Evolutionary conservation across 345 rosid species (phyloP).

Genomic region (Syzygium grande): DNA sequence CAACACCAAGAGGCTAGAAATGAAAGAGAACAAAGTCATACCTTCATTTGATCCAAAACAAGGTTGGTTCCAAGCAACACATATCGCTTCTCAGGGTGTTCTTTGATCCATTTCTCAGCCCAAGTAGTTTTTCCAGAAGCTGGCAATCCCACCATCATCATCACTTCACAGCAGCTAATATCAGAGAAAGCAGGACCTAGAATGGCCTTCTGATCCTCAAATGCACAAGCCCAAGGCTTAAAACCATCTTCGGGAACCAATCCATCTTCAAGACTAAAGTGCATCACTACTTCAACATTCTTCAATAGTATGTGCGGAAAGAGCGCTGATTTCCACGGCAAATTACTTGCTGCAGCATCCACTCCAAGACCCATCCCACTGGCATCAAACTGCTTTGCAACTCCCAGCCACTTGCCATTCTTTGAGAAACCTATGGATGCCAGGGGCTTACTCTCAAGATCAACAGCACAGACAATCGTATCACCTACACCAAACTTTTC

Average conservation of each 20-base stretch:
- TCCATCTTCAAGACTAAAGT: conserved; percentile 19
- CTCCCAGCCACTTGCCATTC: conserved; percentile 31
- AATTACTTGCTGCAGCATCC: conserved; percentile 1
- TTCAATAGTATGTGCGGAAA: conserved; percentile 29
- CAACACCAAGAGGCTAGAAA: background rate
- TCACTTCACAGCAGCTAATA: conserved; percentile 13
- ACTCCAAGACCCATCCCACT: conserved; percentile 15
- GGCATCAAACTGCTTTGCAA: conserved; percentile 20
- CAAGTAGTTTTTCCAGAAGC: conserved; percentile 31
- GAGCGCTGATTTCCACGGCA: conserved; percentile 9
- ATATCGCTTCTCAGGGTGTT: conserved; percentile 25
- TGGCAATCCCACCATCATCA: conserved; percentile 32
- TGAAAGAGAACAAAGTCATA: background rate
- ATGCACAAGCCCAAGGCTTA: conserved; percentile 22
- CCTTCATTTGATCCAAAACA: conserved; percentile 36
- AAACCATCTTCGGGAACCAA: conserved; percentile 17
- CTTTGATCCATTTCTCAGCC: conserved; percentile 28
- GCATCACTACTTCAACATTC: conserved; percentile 23
- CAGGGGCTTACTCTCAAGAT: conserved; percentile 23
- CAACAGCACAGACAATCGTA: conserved; percentile 18
- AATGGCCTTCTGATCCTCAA: conserved; percentile 17
- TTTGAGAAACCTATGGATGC: conserved; percentile 22
- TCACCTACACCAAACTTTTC: conserved; percentile 25
- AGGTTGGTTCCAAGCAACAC: conserved; percentile 26
- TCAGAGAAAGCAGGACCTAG: conserved; percentile 10